Conservation (phyloP, 495 filamentous ascomycete genomes). For the Daldinia loculata region DNA sequence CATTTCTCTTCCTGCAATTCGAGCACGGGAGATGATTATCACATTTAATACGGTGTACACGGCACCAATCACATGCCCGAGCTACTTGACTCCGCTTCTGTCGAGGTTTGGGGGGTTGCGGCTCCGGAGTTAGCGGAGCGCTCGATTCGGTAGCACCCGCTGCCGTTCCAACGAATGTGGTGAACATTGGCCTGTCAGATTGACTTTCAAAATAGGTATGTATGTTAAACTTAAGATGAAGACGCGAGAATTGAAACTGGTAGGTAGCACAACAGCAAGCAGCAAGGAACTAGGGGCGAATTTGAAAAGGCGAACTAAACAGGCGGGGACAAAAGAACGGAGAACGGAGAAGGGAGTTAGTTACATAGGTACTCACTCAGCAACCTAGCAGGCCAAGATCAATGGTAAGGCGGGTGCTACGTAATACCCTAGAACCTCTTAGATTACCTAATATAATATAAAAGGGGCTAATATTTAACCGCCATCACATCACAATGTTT, state of each 20-base stretch:
- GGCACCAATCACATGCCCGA: conserved; percentile 57
- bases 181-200: conserved; percentile 20
- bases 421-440: not conserved
- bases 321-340: not conserved
- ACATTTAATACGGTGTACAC: conserved; percentile 58
- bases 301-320: not conserved
- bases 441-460: not conserved
- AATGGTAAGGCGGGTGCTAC: not conserved
- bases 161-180: conserved; percentile 28
- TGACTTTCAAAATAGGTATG: not conserved
- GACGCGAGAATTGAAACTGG: not conserved
- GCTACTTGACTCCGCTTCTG: conserved; percentile 37
- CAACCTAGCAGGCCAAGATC: no score
- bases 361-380: not conserved
- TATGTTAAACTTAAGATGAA: not conserved
- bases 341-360: not conserved
- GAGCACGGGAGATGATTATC: conserved; percentile 56
- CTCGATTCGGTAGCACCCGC: conserved; percentile 22
- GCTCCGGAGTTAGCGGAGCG: conserved; percentile 27
- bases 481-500: not conserved
- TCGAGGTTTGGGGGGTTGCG: conserved; percentile 28
- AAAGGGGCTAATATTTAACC: conserved; percentile 5
- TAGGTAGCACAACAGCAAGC: not conserved
- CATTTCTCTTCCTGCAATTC: conserved; percentile 55
- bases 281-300: not conserved